Conservation (phyloP, 75 land plant genomes). For the Cunninghamia lanceolata region DNA sequence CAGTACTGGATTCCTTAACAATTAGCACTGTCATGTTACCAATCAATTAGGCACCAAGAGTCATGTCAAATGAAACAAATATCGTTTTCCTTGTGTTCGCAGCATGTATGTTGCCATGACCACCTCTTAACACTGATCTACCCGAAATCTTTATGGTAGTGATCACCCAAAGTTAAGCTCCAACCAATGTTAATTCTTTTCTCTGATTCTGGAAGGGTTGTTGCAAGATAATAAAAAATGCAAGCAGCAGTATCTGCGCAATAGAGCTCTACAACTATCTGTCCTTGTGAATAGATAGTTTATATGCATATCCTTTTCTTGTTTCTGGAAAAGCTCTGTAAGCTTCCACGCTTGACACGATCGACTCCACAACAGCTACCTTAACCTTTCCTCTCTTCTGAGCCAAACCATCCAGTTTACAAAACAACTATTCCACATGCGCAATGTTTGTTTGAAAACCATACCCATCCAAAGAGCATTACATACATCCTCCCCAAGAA, state of each 20-base stretch:
- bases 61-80: no score
- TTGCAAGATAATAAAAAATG: constrained; percentile 84
- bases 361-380: constrained; percentile 74
- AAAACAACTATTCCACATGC: no score
- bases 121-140: constrained; percentile 50
- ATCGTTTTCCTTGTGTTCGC: no score
- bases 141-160: constrained; percentile 47
- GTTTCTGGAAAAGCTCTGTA: constrained; percentile 37
- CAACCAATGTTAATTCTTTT: constrained; percentile 75
- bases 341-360: constrained; percentile 54
- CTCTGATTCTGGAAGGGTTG: constrained; percentile 55
- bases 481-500: no score
- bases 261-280: constrained; percentile 68
- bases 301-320: constrained; percentile 75
- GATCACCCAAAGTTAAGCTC: constrained; percentile 59
- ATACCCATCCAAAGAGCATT: no score
- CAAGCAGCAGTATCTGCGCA: constrained; percentile 93
- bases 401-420: constrained; percentile 13
- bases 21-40: no score
- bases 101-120: neutral
- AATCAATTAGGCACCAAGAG: no score
- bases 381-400: constrained; percentile 59
- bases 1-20: no score
- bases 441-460: no score
- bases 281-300: constrained; percentile 76